A percentile compares a stretch with the other conserved stretches of the same genome.
Conservation (phyloP, 345 rosid genomes). For the Hibiscus tridactylites region DNA sequence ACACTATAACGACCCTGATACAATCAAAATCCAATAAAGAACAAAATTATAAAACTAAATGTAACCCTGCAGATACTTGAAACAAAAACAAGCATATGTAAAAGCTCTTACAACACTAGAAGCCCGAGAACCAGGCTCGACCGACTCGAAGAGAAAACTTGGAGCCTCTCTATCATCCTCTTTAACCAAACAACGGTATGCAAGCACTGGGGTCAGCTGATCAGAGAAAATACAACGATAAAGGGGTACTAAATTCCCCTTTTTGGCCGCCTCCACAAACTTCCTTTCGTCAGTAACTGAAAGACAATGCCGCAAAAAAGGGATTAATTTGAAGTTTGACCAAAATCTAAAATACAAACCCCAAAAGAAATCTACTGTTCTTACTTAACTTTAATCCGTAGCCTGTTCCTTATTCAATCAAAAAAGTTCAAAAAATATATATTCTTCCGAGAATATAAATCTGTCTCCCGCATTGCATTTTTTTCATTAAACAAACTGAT, state of each 20-base stretch:
- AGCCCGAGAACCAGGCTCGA: slow-evolving; percentile 52
- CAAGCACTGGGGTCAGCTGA: slow-evolving; percentile 81
- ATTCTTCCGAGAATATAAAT: neutral
- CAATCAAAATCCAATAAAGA: slow-evolving; percentile 18
- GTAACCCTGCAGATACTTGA: neutral
- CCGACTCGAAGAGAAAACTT: slow-evolving; percentile 81
- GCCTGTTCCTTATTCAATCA: neutral
- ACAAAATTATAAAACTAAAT: neutral
- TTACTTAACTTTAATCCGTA: neutral
- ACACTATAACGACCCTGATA: slow-evolving; percentile 69
- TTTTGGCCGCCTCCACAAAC: slow-evolving; percentile 53
- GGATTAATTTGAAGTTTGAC: neutral
- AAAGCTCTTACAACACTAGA: slow-evolving; percentile 50
- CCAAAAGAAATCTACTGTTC: neutral
- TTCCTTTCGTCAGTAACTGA: slow-evolving; percentile 35
- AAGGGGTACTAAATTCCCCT: slow-evolving; percentile 63
- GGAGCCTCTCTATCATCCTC: slow-evolving; percentile 85
- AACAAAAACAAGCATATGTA: neutral
- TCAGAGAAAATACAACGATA: slow-evolving; percentile 71
- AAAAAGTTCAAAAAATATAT: neutral
- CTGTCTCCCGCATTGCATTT: slow-evolving; percentile 14
- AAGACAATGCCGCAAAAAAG: slow-evolving; percentile 1
- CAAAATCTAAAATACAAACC: neutral
- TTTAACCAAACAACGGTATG: slow-evolving; percentile 78
- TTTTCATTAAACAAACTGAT: slow-evolving; percentile 6